These are phyloP conservation scores for Medicago ruthenica DNA, from an alignment of 306 rosid genomes.

Conservation along the genomic window DNA sequence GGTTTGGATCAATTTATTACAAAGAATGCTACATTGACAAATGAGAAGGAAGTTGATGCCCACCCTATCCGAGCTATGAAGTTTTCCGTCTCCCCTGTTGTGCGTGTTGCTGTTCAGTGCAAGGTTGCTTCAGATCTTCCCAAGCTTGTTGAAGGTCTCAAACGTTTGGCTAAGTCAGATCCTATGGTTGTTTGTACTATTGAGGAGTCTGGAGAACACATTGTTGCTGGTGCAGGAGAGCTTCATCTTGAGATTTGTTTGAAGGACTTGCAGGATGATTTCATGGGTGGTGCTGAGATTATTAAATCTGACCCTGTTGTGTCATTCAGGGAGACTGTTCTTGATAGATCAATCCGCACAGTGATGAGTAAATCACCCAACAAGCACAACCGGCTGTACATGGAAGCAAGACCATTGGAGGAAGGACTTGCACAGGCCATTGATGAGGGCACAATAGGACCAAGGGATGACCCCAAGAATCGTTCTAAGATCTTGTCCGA, in stretches of 20 bases:
- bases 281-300: conserved; percentile 96
- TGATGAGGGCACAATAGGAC: conserved; percentile 82
- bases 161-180: conserved; percentile 89
- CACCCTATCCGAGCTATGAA: conserved; percentile 95
- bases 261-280: conserved; percentile 90
- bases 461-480: conserved; percentile 79
- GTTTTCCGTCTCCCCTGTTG: conserved; percentile 91
- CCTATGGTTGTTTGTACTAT: conserved; percentile 93
- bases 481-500: conserved; percentile 70
- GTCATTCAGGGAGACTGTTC: conserved; percentile 93
- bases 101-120: conserved; percentile 95
- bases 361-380: conserved; percentile 99
- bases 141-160: conserved; percentile 97
- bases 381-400: conserved; percentile 91
- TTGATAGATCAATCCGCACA: conserved; percentile 74
- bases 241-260: conserved; percentile 94
- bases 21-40: conserved; percentile 93
- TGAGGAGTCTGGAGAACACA: conserved; percentile 96
- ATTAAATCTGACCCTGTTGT: conserved; percentile 87
- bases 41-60: conserved; percentile 90
- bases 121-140: conserved; percentile 98
- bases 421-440: conserved; percentile 81
- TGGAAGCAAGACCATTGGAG: conserved; percentile 74
- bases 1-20: conserved; percentile 91
- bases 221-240: conserved; percentile 95